A percentile compares a stretch with the other conserved stretches of the same genome.
These are phyloP conservation scores for Monosporascus sp. DNA, from an alignment of 2,329 filamentous ascomycete species.

Conservation along the genomic window DNA sequence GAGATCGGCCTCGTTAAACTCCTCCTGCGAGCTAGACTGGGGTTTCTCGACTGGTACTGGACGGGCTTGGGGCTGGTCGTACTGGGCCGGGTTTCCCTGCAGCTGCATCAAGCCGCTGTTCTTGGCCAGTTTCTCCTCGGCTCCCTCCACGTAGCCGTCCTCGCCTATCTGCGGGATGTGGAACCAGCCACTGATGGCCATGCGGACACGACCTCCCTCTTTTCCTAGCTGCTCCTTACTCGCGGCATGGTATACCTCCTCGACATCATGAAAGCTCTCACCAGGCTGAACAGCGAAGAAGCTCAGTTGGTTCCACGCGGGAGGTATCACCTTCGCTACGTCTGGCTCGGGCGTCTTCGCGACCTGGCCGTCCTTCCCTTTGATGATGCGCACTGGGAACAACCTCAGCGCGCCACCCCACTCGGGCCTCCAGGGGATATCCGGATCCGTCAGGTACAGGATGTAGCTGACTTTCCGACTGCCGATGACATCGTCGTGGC, in stretches of 20 bases:
- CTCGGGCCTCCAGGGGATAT: constrained; percentile 80
- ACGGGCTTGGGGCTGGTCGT: constrained; percentile 70
- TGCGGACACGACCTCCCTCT: constrained; percentile 75
- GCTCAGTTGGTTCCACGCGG: constrained; percentile 93
- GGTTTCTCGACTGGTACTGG: constrained; percentile 43
- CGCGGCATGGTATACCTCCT: constrained; percentile 82
- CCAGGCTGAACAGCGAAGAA: constrained; percentile 98
- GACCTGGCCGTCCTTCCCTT: constrained; percentile 64
- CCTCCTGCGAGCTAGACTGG: constrained; percentile 42
- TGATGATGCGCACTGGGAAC: constrained; percentile 65
- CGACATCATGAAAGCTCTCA: constrained; percentile 98
- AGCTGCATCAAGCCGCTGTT: constrained; percentile 91
- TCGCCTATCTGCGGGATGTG: constrained; percentile 95
- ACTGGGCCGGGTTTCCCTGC: constrained; percentile 84
- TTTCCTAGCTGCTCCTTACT: constrained; percentile 55
- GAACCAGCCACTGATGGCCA: constrained; percentile 99
- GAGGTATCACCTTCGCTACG: constrained; percentile 76
- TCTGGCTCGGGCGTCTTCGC: constrained; percentile 79
- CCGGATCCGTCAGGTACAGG: constrained; percentile 89
- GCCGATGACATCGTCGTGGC: constrained; percentile 99
- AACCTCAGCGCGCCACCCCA: constrained; percentile 92
- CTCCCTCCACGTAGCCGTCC: constrained; percentile 81
- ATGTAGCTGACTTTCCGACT: constrained; percentile 95
- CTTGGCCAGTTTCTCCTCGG: constrained; percentile 82
- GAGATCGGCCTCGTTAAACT: constrained; percentile 72